Base-by-base conservation (phyloP, 768 basidiomycete species). In the Trichaptum fuscoviolaceum region DNA sequence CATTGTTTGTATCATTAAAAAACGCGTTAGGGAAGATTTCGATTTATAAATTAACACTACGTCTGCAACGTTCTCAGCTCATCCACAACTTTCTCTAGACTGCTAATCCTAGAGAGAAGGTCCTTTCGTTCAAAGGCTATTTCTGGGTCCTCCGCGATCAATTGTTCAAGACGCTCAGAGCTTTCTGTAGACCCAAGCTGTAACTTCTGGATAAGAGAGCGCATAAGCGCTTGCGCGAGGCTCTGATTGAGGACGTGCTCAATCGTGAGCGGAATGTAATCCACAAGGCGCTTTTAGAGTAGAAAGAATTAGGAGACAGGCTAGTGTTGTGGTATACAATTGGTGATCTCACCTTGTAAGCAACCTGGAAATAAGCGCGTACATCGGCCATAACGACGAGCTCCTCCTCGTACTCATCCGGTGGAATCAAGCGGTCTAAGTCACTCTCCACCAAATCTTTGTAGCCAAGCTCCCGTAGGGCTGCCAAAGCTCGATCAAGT, bases 341-440 rank as follows among this genome's bases (percentile, higher is more conserved):
- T 9, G 20, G 20, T 7, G 23, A 3, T 24, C 74, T 23, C 66
- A 84, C 86, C 78, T 84, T 83, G 75, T 78, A 82, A 7, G 85
- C 80, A 0, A 87, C 78, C 52, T 84, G 80, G 71, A 83, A 87
- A 67, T 85, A 88, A 5, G 84, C 86, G 0, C 81, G 79, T 0
- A 86, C 83, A 20, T 82, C 81, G 0, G 85, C 83, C 82, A 85
- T 85, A 7, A 87, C 79, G 1, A 71, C 67, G 17, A 87, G 65
- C 63, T 85, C 87, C 17, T 82, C 79, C 52, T 78, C 75, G 67
- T 74, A 83, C 60, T 76, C 71, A 68, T 81, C 78, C 8, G 71
- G 66, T 7, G 73, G 71, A 3, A 67, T 69, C 18, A 83, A 71
- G 66, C 75, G 74, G 8, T 71, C 73, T 2, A 82, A 73, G 57